These are phyloP conservation scores for Ogataea haglerorum DNA, from an alignment of 805 yeast species.

Conservation along the genomic window DNA sequence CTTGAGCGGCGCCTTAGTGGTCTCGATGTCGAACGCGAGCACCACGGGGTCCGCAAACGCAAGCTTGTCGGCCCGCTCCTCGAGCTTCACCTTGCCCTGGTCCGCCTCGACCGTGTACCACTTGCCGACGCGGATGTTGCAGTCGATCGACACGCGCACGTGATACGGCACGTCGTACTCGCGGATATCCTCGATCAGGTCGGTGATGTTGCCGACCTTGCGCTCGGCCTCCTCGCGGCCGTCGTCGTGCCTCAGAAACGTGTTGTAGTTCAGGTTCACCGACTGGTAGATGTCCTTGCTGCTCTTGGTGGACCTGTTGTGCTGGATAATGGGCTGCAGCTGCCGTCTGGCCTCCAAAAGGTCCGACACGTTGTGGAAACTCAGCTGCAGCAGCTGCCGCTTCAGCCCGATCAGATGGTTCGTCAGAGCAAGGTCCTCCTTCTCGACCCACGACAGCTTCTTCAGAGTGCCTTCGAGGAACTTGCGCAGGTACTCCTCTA, in stretches of 20 bases:
- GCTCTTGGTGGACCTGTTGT: slow-evolving; percentile 59
- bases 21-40: slow-evolving; percentile 95
- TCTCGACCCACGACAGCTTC: slow-evolving; percentile 48
- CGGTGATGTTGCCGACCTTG: slow-evolving; percentile 50
- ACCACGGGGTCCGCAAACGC: slow-evolving; percentile 98
- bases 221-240: slow-evolving; percentile 20
- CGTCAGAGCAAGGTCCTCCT: slow-evolving; percentile 78
- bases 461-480: slow-evolving; percentile 64
- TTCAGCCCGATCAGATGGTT: slow-evolving; percentile 83
- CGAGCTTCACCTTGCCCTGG: slow-evolving; percentile 50
- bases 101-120: slow-evolving; percentile 83
- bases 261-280: slow-evolving; percentile 40
- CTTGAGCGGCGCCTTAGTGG: slow-evolving; percentile 92
- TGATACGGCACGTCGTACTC: slow-evolving; percentile 98
- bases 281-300: slow-evolving; percentile 66
- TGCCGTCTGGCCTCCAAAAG: slow-evolving; percentile 69
- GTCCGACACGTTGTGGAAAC: slow-evolving; percentile 73
- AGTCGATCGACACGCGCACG: slow-evolving; percentile 93
- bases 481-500: slow-evolving; percentile 79
- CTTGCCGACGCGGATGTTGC: slow-evolving; percentile 83
- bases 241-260: slow-evolving; percentile 31
- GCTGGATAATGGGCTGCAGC: slow-evolving; percentile 65
- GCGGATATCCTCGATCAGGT: slow-evolving; percentile 71
- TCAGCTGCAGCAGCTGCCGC: slow-evolving; percentile 59
- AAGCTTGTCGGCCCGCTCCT: slow-evolving; percentile 66